phyloP scores from a whole-genome alignment of 331 rosid genomes.

The Stylosanthes scabra region DNA sequence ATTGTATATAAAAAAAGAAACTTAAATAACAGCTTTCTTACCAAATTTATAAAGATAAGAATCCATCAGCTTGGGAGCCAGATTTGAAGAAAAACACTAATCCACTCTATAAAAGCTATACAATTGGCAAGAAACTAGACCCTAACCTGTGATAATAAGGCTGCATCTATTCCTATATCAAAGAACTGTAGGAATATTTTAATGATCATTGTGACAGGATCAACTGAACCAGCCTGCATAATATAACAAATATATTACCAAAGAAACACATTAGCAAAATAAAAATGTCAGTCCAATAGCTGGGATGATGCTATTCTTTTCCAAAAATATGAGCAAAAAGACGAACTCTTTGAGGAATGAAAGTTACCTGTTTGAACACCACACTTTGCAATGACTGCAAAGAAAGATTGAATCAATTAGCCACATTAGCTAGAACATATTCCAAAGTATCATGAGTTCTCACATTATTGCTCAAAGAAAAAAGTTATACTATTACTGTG shows the following conservation, averaged over 20 bases:
- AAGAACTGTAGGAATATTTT: slow-evolving; percentile 92
- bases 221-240: slow-evolving; percentile 94
- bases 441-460: slow-evolving; percentile 15
- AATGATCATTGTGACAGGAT: slow-evolving; percentile 90
- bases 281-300: slow-evolving; percentile 19
- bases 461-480: background rate
- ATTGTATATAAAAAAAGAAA: slow-evolving; percentile 17
- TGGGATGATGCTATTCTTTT: slow-evolving; percentile 23
- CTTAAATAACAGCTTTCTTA: background rate
- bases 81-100: slow-evolving; percentile 30
- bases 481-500: slow-evolving; percentile 5
- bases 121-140: slow-evolving; percentile 34
- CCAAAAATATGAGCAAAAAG: background rate
- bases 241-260: slow-evolving; percentile 37
- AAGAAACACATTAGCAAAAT: slow-evolving; percentile 23
- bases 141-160: slow-evolving; percentile 91
- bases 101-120: slow-evolving; percentile 17
- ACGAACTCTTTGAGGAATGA: slow-evolving; percentile 18
- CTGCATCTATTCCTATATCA: slow-evolving; percentile 94
- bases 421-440: slow-evolving; percentile 31
- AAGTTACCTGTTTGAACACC: slow-evolving; percentile 92
- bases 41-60: background rate
- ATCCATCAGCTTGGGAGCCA: slow-evolving; percentile 1
- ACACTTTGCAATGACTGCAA: slow-evolving; percentile 99
- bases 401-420: slow-evolving; percentile 52